These are phyloP conservation scores for Solanum rostratum DNA, from an alignment of 257 asterid genomes.

Conservation along the genomic window DNA sequence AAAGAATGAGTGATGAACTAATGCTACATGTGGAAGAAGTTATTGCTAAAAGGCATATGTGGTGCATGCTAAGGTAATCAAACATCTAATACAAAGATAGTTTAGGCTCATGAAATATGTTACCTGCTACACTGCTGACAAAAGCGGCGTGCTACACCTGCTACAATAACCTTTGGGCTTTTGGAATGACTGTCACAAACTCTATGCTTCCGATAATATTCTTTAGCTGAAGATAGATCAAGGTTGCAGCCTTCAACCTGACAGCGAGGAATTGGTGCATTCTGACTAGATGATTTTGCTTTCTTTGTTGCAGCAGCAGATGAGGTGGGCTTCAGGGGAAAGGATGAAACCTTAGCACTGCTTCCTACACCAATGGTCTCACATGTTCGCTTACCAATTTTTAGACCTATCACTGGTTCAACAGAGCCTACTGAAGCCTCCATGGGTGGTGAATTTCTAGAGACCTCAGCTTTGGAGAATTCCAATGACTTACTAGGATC, in stretches of 20 bases:
- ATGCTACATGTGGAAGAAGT: background rate
- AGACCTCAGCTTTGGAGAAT: conserved; percentile 1
- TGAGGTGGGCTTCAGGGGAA: conserved; percentile 30
- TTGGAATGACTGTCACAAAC: conserved; percentile 83
- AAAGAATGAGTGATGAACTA: background rate
- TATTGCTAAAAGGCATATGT: background rate
- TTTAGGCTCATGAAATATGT: background rate
- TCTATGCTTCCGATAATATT: conserved; percentile 79
- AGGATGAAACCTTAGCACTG: conserved; percentile 35
- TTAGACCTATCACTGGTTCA: conserved; percentile 58
- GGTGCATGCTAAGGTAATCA: background rate
- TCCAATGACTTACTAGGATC: conserved; percentile 8
- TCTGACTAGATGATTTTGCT: conserved; percentile 32
- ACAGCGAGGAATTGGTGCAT: conserved; percentile 35
- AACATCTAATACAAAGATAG: background rate
- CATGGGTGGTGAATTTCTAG: conserved; percentile 32
- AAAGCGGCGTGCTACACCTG: conserved; percentile 73
- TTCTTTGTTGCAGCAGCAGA: conserved; percentile 35
- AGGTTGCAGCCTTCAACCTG: conserved; percentile 75
- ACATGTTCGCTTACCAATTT: conserved; percentile 78
- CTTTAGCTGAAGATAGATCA: conserved; percentile 74
- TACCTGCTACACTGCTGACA: conserved; percentile 99
- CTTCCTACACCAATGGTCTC: conserved; percentile 38
- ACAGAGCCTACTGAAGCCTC: conserved; percentile 41
- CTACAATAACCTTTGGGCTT: conserved; percentile 51